Base-by-base conservation (phyloP, 371 early-diverging fungal genomes). In the Mortierella sp. region DNA sequence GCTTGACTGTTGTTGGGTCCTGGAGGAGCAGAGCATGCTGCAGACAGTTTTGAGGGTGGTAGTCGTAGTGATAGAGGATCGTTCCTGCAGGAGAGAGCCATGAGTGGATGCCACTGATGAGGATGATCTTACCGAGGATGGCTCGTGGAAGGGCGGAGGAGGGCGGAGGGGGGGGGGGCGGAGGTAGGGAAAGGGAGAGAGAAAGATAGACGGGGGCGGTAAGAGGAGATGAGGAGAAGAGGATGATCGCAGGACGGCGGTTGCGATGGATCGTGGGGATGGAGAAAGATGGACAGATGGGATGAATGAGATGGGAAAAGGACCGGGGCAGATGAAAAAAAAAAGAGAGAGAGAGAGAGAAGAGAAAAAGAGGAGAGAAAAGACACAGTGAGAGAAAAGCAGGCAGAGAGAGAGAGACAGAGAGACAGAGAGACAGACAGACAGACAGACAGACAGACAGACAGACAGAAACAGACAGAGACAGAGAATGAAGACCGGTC, bases 281-380 rank as follows among this genome's bases (percentile, higher is more conserved):
- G 52, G 25, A 51, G 51, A 28, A 19, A 21, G 18, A 16, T 18
- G 44, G n/a, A 26, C 47, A 23, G 51, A 45, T 18, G 58, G 37
- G 53, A 28, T 43, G 65, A 65, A 21, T 21, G 51, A 46, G 59
- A 59, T 43, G n/a, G 46, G 43, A 63, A 47, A 48, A 18, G 28
- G 59, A 26, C 21, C n/a, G 15, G 29, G 73, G 44, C 21, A 30
- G 26, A n/a, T 16, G 28, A 18, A 48, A 25, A 18, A 43, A 48
- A 30, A 26, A 28, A 30, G 53, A 51, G 44, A 46, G 15, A 60
- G 62, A 14, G 56, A 47, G 7, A 12, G n/a, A 70, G n/a, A 57
- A 23, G 52, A 53, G 21, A 45, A 44, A 52, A 57, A 44, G 25
- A 37, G 23, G 43, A 58, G 53, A n/a, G 15, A 46, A 59, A 28